These are phyloP conservation scores for Herpetospermum pedunculosum DNA, from an alignment of 306 rosid species.

Conservation along the genomic window DNA sequence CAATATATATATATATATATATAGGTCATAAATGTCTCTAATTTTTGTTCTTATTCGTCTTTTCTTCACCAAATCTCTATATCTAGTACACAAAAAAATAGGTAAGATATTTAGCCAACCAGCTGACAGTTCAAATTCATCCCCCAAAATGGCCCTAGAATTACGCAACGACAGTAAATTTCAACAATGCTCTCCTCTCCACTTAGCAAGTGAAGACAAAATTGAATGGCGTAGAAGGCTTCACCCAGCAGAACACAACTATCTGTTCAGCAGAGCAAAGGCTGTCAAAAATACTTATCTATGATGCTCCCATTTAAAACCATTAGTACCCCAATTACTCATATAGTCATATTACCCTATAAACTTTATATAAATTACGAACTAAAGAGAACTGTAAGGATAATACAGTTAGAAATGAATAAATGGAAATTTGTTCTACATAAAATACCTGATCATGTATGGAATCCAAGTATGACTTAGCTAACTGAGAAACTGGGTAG, in stretches of 20 bases:
- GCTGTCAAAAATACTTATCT: neutral
- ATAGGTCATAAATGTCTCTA: neutral
- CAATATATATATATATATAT: neutral
- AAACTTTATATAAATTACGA: neutral
- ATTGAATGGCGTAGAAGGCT: neutral
- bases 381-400: neutral
- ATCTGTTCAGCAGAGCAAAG: neutral
- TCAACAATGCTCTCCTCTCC: neutral
- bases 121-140: neutral
- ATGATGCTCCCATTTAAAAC: neutral
- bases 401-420: slow-evolving; percentile 6
- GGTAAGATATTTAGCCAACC: neutral
- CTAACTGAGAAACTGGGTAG: slow-evolving; percentile 81
- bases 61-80: neutral
- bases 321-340: neutral
- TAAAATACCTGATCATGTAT: slow-evolving; percentile 78
- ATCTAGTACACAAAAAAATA: neutral
- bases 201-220: neutral
- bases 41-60: neutral
- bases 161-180: neutral
- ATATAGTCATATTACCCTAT: neutral
- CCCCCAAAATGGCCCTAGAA: neutral
- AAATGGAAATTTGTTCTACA: neutral
- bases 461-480: slow-evolving; percentile 88
- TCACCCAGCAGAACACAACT: neutral